Base-by-base conservation (phyloP, 1,139 yeast species). In the Yamadazyma triangularis region DNA sequence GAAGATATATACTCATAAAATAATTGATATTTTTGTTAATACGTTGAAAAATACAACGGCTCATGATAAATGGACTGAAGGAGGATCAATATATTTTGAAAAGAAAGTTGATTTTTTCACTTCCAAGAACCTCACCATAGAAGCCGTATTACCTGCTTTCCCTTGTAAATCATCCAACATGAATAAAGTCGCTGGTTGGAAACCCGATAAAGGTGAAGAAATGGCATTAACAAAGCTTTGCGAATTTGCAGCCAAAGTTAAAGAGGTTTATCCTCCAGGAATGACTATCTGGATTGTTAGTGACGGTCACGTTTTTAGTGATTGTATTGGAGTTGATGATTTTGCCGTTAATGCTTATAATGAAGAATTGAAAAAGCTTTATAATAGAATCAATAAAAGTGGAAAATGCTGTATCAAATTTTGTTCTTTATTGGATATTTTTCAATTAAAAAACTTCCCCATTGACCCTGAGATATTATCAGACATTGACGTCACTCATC, bases 251-350 rank as follows among this genome's bases (percentile, higher is more conserved):
- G 37, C 36, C 23, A 35, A 39, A 2, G 66, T 74, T 4, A 47
- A 56, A 31, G 39, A 50, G 14, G 42, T 75, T 20, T 76, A 77
- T 50, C 61, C 71, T 1, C 80, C 81, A 0, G 82, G 82, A 2
- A 55, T 75, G 48, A 62, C 67, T 31, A 50, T 75, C 26, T 70
- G 70, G 65, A 73, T 77, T 47, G 79, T 77, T 15, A 71, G 79
- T 48, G 83, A 77, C 43, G 82, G 83, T 0, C 83, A 77, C 47
- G 83, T 77, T 8, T 77, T 77, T 51, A 72, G 79, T 39, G 83
- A 77, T 50, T 77, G 82, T 51, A 73, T 61, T 42, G 67, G 62
- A 2, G 71, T 65, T 16, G 78, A 74, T 48, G 83, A 77, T 45
- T 60, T 56, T 24, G 60, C 60, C 31, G 81, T 77, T 21, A 71